Evolutionary conservation across 106 monocot species (phyloP).

Genomic region (Dioscorea dumetorum): DNA sequence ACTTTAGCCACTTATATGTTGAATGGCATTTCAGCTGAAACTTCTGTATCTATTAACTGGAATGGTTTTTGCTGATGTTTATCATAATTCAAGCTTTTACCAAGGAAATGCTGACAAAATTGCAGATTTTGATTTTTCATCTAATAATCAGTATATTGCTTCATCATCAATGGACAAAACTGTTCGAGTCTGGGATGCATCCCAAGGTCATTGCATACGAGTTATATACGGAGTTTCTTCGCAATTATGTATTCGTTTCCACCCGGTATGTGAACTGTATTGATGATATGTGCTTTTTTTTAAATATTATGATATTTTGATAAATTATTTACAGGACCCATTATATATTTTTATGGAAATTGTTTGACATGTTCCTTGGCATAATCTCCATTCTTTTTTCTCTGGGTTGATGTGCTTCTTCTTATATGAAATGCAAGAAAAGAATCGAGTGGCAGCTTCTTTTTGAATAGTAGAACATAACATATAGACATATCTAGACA

Average conservation of each 20-base stretch:
- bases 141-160: constrained; percentile 96
- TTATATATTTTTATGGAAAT: no score
- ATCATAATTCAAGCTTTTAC: neutral
- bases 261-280: constrained; percentile 54
- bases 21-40: neutral
- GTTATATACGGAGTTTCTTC: constrained; percentile 94
- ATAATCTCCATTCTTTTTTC: no score
- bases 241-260: constrained; percentile 88
- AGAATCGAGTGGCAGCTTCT: no score
- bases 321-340: neutral
- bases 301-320: neutral
- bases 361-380: no score
- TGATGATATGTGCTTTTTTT: neutral
- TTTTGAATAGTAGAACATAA: no score
- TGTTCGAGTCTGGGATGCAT: constrained; percentile 88
- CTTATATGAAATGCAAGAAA: no score
- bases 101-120: constrained; percentile 38
- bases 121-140: constrained; percentile 99
- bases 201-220: constrained; percentile 79
- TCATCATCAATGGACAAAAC: constrained; percentile 98
- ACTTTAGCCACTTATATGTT: neutral
- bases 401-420: no score
- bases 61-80: neutral
- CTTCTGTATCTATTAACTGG: neutral
- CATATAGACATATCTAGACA: no score